phyloP scores from a whole-genome alignment of 306 rosid species.

The peach (Prunus persica) region DNA sequence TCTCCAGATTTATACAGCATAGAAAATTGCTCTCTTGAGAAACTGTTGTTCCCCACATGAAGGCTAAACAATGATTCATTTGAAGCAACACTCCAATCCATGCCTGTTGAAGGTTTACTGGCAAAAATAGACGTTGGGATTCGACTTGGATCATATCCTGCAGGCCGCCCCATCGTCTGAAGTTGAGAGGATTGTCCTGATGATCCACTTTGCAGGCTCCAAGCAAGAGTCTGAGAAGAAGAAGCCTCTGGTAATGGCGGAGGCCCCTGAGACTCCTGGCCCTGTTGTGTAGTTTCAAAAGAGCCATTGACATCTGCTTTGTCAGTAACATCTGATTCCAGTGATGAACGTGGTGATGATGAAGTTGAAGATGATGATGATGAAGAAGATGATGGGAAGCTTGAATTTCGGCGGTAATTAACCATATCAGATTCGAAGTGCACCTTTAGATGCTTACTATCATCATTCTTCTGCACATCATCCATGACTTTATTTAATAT shows the following conservation, averaged over 20 bases:
- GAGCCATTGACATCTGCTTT: slow-evolving; percentile 8
- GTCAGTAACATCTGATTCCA: slow-evolving; percentile 14
- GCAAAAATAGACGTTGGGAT: slow-evolving; percentile 52
- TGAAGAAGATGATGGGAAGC: slow-evolving; percentile 11
- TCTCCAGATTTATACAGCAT: slow-evolving; percentile 35
- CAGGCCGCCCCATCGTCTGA: slow-evolving; percentile 10
- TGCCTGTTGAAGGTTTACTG: slow-evolving; percentile 33
- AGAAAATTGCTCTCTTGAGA: slow-evolving; percentile 44
- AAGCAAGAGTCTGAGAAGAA: slow-evolving; percentile 24
- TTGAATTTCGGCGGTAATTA: slow-evolving; percentile 10
- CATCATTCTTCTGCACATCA: slow-evolving; percentile 26
- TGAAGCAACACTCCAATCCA: slow-evolving; percentile 67
- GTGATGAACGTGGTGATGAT: slow-evolving; percentile 33
- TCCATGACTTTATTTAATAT: slow-evolving; percentile 1
- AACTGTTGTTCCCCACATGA: slow-evolving; percentile 55
- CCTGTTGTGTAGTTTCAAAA: slow-evolving; percentile 11
- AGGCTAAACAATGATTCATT: slow-evolving; percentile 73
- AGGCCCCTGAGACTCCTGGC: neutral
- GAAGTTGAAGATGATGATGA: slow-evolving; percentile 34
- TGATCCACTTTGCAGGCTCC: slow-evolving; percentile 41
- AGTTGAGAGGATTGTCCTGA: slow-evolving; percentile 26
- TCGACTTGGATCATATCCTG: slow-evolving; percentile 56
- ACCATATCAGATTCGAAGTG: slow-evolving; percentile 23
- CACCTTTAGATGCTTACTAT: slow-evolving; percentile 34
- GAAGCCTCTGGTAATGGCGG: slow-evolving; percentile 2